A percentile compares a stretch with the other conserved stretches of the same genome.
These are phyloP conservation scores for Globisporangium radiosum DNA, from an alignment of 352 stramenopile genomes.

Conservation along the genomic window DNA sequence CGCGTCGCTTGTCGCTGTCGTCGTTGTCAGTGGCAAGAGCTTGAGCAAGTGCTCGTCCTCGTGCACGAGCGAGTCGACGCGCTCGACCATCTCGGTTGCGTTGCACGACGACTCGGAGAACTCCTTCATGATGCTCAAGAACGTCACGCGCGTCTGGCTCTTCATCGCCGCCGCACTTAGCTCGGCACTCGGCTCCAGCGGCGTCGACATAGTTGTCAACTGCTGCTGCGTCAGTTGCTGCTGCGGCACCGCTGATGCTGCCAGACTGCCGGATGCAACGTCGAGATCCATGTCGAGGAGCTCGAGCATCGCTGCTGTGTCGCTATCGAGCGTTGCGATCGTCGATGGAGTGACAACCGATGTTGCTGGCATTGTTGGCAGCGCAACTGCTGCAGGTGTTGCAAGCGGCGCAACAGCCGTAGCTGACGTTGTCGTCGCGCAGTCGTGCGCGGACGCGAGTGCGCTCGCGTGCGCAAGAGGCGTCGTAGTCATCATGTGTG, in stretches of 20 bases:
- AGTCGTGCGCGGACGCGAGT: no score
- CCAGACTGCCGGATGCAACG: background rate
- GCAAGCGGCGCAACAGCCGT: no score
- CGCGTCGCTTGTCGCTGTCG: slow-evolving; percentile 1
- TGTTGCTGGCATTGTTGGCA: background rate
- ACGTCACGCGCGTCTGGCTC: slow-evolving; percentile 53
- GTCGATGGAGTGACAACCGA: background rate
- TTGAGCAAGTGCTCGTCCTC: slow-evolving; percentile 51
- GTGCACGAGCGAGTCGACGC: slow-evolving; percentile 57
- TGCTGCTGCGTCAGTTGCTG: background rate
- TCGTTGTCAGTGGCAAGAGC: slow-evolving; percentile 39
- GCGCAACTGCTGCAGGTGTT: background rate
- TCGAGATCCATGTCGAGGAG: slow-evolving; percentile 12
- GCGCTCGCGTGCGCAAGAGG: no score
- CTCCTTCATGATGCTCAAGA: slow-evolving; percentile 74
- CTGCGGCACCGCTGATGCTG: background rate
- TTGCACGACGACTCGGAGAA: slow-evolving; percentile 62
- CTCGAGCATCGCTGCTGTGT: slow-evolving; percentile 13
- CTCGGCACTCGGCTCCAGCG: background rate
- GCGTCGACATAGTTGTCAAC: background rate
- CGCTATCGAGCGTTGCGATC: slow-evolving; percentile 5
- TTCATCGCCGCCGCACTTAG: slow-evolving; percentile 24
- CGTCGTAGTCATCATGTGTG: background rate
- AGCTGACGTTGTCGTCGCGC: no score
- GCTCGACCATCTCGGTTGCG: slow-evolving; percentile 52